Conservation (phyloP, 495 filamentous ascomycete genomes). For the Bacidia gigantensis region DNA sequence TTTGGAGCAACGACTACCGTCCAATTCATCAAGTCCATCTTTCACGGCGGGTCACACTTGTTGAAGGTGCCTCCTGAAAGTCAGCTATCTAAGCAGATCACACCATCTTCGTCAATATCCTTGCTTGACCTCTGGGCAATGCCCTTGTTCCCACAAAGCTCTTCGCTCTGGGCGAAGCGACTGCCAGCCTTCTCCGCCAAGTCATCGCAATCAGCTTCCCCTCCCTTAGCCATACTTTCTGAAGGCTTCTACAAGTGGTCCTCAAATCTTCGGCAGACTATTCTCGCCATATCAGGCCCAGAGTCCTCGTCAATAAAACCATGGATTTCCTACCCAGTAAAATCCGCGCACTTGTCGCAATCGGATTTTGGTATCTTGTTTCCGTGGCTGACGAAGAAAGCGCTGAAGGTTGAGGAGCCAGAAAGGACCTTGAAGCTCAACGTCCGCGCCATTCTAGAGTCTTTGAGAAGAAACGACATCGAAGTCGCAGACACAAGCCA, state of each 20-base stretch:
- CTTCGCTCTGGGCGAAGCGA: constrained; percentile 45
- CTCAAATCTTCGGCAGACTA: constrained; percentile 45
- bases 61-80: constrained; percentile 25
- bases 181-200: constrained; percentile 50
- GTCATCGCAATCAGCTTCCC: constrained; percentile 23
- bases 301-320: constrained; percentile 22
- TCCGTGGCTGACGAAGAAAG: constrained; percentile 45
- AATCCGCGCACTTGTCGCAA: constrained; percentile 57
- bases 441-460: constrained; percentile 45
- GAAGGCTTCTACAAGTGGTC: constrained; percentile 61
- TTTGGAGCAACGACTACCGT: constrained; percentile 60
- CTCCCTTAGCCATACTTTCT: constrained; percentile 51
- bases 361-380: constrained; percentile 70
- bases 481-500: constrained; percentile 37
- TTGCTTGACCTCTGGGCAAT: constrained; percentile 66
- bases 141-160: constrained; percentile 41
- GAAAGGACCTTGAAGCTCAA: constrained; percentile 51
- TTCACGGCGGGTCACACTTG: constrained; percentile 35
- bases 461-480: constrained; percentile 37
- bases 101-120: constrained; percentile 40
- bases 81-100: constrained; percentile 38
- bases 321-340: constrained; percentile 46
- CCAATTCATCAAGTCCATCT: constrained; percentile 60
- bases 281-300: constrained; percentile 36
- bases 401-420: constrained; percentile 46